A percentile compares a stretch with the other conserved stretches of the same genome.
phyloP scores from a whole-genome alignment of 768 basidiomycete species.

The Xanthoconium stramineum region DNA sequence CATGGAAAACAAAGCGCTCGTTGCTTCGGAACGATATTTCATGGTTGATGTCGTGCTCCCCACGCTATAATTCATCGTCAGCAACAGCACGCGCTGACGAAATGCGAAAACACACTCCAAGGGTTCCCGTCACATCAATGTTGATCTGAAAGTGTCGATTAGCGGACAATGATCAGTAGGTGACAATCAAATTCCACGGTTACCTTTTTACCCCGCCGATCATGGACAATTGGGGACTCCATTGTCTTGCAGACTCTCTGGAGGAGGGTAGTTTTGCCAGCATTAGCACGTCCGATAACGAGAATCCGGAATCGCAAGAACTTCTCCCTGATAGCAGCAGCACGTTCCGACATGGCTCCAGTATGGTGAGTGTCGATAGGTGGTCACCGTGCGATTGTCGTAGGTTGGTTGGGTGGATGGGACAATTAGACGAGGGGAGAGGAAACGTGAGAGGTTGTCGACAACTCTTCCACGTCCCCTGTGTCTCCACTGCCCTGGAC shows the following conservation, averaged over 20 bases:
- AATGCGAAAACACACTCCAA: neutral
- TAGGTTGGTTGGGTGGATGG: too few relatives aligned
- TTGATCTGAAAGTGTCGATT: neutral
- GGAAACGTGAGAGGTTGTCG: neutral
- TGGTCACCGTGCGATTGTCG: too few relatives aligned
- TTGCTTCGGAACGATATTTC: slow-evolving; percentile 28
- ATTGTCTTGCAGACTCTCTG: slow-evolving; percentile 36
- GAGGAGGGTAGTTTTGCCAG: slow-evolving; percentile 41
- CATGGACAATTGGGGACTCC: slow-evolving; percentile 30
- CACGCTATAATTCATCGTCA: neutral
- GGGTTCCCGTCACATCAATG: neutral
- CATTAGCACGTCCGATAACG: slow-evolving; percentile 38
- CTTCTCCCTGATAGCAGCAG: neutral
- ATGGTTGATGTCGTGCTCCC: slow-evolving; percentile 11
- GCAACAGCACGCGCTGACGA: neutral
- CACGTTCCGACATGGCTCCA: neutral
- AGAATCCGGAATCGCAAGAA: slow-evolving; percentile 35
- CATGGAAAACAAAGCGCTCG: slow-evolving; percentile 38
- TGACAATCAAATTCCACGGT: neutral
- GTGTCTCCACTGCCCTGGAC: neutral
- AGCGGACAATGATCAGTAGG: neutral
- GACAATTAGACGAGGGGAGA: too few relatives aligned
- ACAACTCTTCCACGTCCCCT: neutral
- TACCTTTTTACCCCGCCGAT: slow-evolving; percentile 20
- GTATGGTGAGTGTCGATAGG: neutral